Conservation (phyloP, 139 green algal species). For the Picocystis salinarum region DNA sequence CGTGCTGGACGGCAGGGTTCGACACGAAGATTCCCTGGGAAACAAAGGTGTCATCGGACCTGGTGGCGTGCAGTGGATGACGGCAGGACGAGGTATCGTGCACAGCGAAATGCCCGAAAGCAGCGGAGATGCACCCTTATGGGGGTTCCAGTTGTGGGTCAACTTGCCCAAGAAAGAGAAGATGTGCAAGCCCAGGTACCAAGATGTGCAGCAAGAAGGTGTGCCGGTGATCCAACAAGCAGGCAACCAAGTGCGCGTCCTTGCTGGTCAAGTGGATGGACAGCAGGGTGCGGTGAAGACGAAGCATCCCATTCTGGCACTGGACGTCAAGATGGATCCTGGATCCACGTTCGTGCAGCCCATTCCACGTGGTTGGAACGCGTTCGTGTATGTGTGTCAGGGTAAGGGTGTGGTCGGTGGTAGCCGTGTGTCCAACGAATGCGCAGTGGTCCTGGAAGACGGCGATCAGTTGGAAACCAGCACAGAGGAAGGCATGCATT, state of each 20-base stretch:
- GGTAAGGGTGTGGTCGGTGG: neutral
- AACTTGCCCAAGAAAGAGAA: conserved; percentile 72
- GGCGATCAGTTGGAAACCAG: neutral
- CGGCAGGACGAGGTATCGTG: conserved; percentile 52
- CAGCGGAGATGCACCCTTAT: conserved; percentile 15
- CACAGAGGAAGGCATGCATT: conserved; percentile 26
- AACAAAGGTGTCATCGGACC: conserved; percentile 61
- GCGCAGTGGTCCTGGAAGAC: neutral
- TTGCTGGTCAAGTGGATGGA: too few species aligned
- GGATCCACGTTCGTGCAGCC: conserved; percentile 25
- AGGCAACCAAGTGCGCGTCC: conserved; percentile 41
- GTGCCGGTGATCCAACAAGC: conserved; percentile 35
- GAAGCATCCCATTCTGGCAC: too few species aligned
- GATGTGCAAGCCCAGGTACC: conserved; percentile 47
- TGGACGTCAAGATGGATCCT: conserved; percentile 44
- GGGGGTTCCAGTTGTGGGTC: conserved; percentile 82
- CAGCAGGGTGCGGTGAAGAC: too few species aligned
- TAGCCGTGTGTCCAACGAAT: neutral
- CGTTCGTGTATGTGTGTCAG: conserved; percentile 1
- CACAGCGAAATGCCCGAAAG: conserved; percentile 28
- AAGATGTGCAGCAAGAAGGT: conserved; percentile 53
- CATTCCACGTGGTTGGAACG: conserved; percentile 1
- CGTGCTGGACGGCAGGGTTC: conserved; percentile 67
- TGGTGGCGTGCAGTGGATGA: conserved; percentile 86
- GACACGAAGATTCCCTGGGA: conserved; percentile 54